Percentiles rank a stretch among this genome's conserved stretches.
phyloP scores from a whole-genome alignment of 2,329 filamentous ascomycete species.

The Aspergillus novofumigatus region DNA sequence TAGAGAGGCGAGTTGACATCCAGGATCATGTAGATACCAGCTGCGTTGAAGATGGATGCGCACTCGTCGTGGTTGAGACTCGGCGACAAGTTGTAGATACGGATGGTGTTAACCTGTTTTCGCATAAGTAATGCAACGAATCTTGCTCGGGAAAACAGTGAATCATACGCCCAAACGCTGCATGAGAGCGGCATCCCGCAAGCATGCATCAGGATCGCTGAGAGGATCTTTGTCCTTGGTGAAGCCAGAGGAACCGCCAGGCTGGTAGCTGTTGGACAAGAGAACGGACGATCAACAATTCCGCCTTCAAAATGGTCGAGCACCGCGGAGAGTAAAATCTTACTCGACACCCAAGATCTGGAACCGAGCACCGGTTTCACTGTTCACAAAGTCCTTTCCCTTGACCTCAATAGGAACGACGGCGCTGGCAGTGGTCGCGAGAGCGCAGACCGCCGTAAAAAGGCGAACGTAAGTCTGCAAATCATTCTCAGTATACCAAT shows the following conservation, averaged over 20 bases:
- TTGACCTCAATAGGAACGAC: slow-evolving; percentile 55
- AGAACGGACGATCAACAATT: slow-evolving; percentile 13
- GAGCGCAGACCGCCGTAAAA: slow-evolving; percentile 38
- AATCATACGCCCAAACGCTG: slow-evolving; percentile 54
- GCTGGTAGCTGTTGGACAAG: slow-evolving; percentile 50
- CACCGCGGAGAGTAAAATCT: slow-evolving; percentile 15
- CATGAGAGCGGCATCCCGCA: slow-evolving; percentile 61
- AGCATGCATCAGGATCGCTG: slow-evolving; percentile 53
- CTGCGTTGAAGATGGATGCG: slow-evolving; percentile 61
- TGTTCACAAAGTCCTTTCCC: slow-evolving; percentile 60
- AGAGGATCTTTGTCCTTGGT: slow-evolving; percentile 53
- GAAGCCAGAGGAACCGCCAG: slow-evolving; percentile 58
- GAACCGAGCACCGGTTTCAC: slow-evolving; percentile 54
- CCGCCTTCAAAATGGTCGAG: slow-evolving; percentile 3
- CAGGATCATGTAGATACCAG: slow-evolving; percentile 63
- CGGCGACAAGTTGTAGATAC: slow-evolving; percentile 61
- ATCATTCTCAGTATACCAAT: neutral
- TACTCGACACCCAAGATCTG: slow-evolving; percentile 61
- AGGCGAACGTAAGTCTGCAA: slow-evolving; percentile 30
- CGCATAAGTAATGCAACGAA: neutral
- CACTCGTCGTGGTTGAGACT: slow-evolving; percentile 58
- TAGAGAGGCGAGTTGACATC: slow-evolving; percentile 61
- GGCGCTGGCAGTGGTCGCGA: slow-evolving; percentile 46
- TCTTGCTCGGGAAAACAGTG: neutral
- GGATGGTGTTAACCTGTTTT: slow-evolving; percentile 56